phyloP scores from a whole-genome alignment of 2,329 filamentous ascomycete species.

The Pseudogymnoascus sp. region DNA sequence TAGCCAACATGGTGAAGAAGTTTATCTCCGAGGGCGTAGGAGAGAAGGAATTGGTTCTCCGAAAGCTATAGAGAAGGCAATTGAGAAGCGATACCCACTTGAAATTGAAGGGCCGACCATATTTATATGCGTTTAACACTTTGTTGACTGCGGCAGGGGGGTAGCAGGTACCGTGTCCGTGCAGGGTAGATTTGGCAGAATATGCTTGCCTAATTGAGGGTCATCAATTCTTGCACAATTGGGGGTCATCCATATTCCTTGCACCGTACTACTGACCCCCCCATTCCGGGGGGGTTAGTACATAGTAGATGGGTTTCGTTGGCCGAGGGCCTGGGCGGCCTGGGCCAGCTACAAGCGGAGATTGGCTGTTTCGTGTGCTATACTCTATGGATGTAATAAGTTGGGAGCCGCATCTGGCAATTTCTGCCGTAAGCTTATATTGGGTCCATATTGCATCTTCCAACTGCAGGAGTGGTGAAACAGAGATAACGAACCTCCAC shows the following conservation, averaged over 20 bases:
- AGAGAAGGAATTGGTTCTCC: background rate
- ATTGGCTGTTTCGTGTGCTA: background rate
- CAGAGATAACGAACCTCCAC: background rate
- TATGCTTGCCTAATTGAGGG: background rate
- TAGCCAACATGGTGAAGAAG: background rate
- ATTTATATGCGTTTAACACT: background rate
- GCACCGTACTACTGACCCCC: background rate
- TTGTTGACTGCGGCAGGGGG: background rate
- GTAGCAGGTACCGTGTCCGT: background rate
- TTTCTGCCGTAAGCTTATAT: background rate
- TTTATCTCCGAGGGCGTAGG: too few relatives aligned
- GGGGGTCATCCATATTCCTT: background rate
- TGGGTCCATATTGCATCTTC: background rate
- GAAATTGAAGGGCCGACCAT: background rate
- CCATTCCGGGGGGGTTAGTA: too few relatives aligned
- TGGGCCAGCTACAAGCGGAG: background rate
- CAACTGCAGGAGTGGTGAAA: background rate
- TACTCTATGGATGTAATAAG: background rate
- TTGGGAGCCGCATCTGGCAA: background rate
- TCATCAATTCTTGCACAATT: background rate
- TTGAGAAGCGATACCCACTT: background rate
- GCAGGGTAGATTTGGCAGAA: slow-evolving; percentile 5
- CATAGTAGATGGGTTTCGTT: background rate
- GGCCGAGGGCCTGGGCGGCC: background rate
- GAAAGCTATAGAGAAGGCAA: background rate